Evolutionary conservation across 208 protist species (phyloP).

Genomic region (Trypanosoma vivax): DNA sequence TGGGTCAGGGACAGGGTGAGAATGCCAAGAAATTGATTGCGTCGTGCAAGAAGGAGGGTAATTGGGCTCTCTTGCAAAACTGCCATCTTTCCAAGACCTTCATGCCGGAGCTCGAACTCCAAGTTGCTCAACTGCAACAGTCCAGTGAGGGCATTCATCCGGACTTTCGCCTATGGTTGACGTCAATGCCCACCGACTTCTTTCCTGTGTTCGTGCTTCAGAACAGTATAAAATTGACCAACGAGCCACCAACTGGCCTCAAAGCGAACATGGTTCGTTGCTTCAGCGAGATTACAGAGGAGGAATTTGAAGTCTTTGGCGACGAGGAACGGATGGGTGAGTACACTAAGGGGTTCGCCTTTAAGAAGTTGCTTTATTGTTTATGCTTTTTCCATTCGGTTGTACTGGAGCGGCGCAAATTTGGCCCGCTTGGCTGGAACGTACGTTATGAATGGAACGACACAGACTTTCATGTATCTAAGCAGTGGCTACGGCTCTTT

Average conservation of each 20-base stretch:
- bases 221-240: slow-evolving; percentile 97
- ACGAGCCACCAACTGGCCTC: slow-evolving; percentile 95
- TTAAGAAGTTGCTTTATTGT: slow-evolving; percentile 94
- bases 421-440: slow-evolving; percentile 97
- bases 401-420: slow-evolving; percentile 93
- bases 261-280: slow-evolving; percentile 95
- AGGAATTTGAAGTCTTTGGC: slow-evolving; percentile 73
- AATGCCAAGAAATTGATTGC: slow-evolving; percentile 94
- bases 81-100: slow-evolving; percentile 95
- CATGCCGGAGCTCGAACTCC: slow-evolving; percentile 93
- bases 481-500: slow-evolving; percentile 94
- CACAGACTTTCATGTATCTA: slow-evolving; percentile 94
- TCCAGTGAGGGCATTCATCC: slow-evolving; percentile 47
- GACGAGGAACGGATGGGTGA: slow-evolving; percentile 43
- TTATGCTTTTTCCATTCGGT: slow-evolving; percentile 97
- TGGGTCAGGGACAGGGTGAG: slow-evolving; percentile 96
- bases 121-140: slow-evolving; percentile 81
- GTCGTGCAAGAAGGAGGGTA: slow-evolving; percentile 72
- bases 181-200: slow-evolving; percentile 96
- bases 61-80: slow-evolving; percentile 97
- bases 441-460: slow-evolving; percentile 98
- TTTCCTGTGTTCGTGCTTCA: slow-evolving; percentile 98
- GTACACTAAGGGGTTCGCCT: slow-evolving; percentile 66
- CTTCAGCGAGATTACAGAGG: slow-evolving; percentile 79
- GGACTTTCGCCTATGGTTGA: slow-evolving; percentile 97